Evolutionary conservation across 2,329 filamentous ascomycete species (phyloP).

Genomic region (Calcarisporium arbuscula): DNA sequence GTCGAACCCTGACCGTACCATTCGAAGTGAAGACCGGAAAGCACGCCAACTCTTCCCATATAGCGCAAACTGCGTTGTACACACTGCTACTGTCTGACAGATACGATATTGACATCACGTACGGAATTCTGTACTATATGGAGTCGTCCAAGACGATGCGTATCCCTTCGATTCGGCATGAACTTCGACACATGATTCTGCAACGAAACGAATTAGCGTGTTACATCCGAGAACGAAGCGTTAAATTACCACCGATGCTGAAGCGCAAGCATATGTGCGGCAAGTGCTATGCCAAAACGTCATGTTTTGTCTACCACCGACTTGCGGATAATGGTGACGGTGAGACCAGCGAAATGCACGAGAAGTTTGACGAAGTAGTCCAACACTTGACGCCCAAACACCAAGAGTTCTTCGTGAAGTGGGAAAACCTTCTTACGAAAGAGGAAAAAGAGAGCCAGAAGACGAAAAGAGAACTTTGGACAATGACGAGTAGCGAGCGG

Average conservation of each 20-base stretch:
- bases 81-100: constrained; percentile 87
- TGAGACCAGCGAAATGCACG: constrained; percentile 72
- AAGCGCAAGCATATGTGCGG: constrained; percentile 75
- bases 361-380: constrained; percentile 76
- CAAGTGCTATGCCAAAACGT: constrained; percentile 81
- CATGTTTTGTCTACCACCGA: constrained; percentile 92
- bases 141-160: constrained; percentile 82
- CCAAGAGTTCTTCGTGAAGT: constrained; percentile 83
- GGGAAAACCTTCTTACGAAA: constrained; percentile 88
- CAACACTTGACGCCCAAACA: constrained; percentile 69
- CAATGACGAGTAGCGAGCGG: constrained; percentile 82
- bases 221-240: constrained; percentile 73
- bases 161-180: constrained; percentile 77
- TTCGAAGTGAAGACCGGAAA: constrained; percentile 95
- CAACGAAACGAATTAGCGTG: constrained; percentile 86
- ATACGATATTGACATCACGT: constrained; percentile 87
- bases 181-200: constrained; percentile 94
- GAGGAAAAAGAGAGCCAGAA: constrained; percentile 89
- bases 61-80: constrained; percentile 91
- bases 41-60: constrained; percentile 72
- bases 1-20: constrained; percentile 72
- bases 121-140: constrained; percentile 91
- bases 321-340: constrained; percentile 78
- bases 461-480: constrained; percentile 87
- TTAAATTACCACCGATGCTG: constrained; percentile 78